phyloP scores from a whole-genome alignment of 2,329 filamentous ascomycete species.

The Celoporthe dispersa region DNA sequence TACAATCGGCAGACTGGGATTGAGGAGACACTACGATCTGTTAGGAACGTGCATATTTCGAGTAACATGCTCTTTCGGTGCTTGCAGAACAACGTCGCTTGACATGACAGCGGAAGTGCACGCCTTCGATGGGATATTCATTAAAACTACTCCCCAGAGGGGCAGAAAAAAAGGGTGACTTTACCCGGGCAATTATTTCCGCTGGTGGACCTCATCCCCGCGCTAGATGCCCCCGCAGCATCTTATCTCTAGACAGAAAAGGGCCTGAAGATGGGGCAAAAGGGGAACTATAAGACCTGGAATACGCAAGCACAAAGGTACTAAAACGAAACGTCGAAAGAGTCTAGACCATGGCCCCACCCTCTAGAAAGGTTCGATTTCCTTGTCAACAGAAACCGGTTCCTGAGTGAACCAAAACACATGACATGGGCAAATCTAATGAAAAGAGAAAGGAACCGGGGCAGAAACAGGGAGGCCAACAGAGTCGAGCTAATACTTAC shows the following conservation, averaged over 20 bases:
- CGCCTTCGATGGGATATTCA: not conserved
- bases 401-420: not conserved
- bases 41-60: too few relatives aligned
- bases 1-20: too few relatives aligned
- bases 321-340: not conserved
- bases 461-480: too few relatives aligned
- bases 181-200: not conserved
- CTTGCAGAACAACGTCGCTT: not conserved
- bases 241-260: not conserved
- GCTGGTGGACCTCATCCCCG: not conserved
- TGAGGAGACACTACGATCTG: too few relatives aligned
- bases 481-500: not conserved
- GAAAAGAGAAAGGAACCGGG: not conserved
- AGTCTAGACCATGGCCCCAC: not conserved
- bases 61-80: too few relatives aligned
- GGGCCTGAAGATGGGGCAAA: not conserved
- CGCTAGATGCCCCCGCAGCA: not conserved
- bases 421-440: not conserved
- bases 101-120: not conserved
- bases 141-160: not conserved
- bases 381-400: not conserved
- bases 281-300: not conserved
- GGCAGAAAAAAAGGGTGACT: not conserved
- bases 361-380: not conserved
- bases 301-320: not conserved